Conservation (phyloP, 73 alveolate species). For the Tetrahymena borealis region DNA sequence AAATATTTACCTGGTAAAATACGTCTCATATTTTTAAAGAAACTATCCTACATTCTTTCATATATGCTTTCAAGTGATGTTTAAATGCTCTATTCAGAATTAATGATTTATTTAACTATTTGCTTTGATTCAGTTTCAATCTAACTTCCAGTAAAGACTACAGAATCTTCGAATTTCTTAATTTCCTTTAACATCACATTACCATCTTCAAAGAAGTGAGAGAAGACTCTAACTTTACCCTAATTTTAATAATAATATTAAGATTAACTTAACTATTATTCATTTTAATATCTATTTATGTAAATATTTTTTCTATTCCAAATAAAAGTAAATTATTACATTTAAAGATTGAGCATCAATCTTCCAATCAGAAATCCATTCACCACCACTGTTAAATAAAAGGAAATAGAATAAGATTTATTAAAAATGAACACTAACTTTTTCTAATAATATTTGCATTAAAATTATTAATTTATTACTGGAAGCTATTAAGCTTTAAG, state of each 20-base stretch:
- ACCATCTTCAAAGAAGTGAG: not conserved
- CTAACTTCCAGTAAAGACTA: not conserved
- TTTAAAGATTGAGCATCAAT: not conserved
- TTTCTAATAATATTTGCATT: not conserved
- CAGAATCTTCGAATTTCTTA: not conserved
- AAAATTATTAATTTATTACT: not conserved
- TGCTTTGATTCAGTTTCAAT: not conserved
- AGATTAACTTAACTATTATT: not conserved
- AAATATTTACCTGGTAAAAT: not conserved
- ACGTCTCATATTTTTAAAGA: not conserved
- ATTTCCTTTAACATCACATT: not conserved
- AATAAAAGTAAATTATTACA: not conserved
- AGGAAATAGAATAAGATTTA: not conserved
- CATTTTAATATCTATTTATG: not conserved
- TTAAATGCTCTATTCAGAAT: not conserved
- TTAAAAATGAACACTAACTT: not conserved
- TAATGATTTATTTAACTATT: not conserved
- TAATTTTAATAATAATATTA: not conserved
- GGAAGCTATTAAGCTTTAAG: not conserved
- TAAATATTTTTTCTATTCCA: not conserved
- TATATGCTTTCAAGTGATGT: not conserved
- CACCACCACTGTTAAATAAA: not conserved
- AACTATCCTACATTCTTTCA: not conserved
- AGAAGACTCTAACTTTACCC: not conserved
- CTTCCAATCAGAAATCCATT: conserved; percentile 1